Base-by-base conservation (phyloP, 345 rosid genomes). In the Salix brachista region DNA sequence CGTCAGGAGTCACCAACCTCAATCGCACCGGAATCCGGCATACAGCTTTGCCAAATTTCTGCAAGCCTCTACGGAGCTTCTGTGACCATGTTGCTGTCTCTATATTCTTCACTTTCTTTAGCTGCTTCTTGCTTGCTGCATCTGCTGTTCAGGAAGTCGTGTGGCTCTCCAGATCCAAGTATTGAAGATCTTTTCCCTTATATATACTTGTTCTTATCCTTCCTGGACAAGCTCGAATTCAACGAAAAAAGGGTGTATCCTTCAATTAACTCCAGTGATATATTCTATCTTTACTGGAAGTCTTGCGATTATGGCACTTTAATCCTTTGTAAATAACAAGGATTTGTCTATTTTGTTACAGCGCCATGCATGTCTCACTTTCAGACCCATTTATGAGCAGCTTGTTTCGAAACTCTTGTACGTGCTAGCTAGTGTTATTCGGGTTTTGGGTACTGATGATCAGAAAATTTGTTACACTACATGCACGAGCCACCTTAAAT, bases 21-120 rank as follows among this genome's bases (percentile, higher is more conserved):
- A 95, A 95, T 78, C 89, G 86, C 52, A 89, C 90, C 0, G 97
- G 99, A 56, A 88, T 95, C 78, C 83, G 80, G 37, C 97, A 90
- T 69, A 84, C 94, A 5, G 84, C 90, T 41, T 85, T 92, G 10
- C 97, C 99, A 0, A 87, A 91, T 82, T 95, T 95, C 82, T 95
- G 99, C 90, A 91, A 87, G 87, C 84, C 91, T 0, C 77, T 95
- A 50, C 81, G 75, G 72, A 84, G 77, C 81, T 93, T 95, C 85
- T 95, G 97, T 61, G 87, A 91, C 72, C 97, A 90, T 42, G 87
- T 90, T 18, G 84, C 92, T 0, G 81, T 90, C 78, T 91, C 97
- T 6, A 81, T 95, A 50, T 89, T 86, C 76, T 86, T 93, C 83
- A 80, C 92, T 54, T 90, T 95, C 90, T 75, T 89, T 73, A 73